Base-by-base conservation (phyloP, 1,284 basidiomycete genomes). In the Ustilago curta region DNA sequence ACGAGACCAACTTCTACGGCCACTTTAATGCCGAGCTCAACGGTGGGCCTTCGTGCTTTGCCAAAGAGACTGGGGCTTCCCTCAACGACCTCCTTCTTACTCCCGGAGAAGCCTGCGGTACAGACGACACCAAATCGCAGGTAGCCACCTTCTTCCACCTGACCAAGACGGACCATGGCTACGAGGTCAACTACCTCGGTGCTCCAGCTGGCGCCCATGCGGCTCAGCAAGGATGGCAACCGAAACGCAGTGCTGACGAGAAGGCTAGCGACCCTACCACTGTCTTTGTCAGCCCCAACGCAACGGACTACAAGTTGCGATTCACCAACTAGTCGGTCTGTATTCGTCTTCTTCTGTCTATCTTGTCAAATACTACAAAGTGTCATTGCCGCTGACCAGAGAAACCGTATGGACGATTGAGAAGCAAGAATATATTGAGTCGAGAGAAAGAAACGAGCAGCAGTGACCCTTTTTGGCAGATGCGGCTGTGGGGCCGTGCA, bases 291-390 rank as follows among this genome's bases (percentile, higher is more conserved):
- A 31, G 44, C 25, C 43, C 18, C 8, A 55, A 21, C 45, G 21
- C n/a, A 25, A 61, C 43, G 8, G 44, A 32, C 4, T 54, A 54
- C 45, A 40, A 42, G 51, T 39, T 61, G 25, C 59, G 43, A 18
- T 55, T 62, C 45, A 53, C n/a, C 14, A 44, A 55, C 51, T 60
- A 59, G 29, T n/a, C n/a, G n/a, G n/a, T n/a, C n/a, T n/a, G n/a
- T n/a, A n/a, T n/a, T n/a, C n/a, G n/a, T n/a, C n/a, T n/a, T n/a
- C n/a, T n/a, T n/a, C n/a, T n/a, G n/a, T n/a, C n/a, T n/a, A n/a
- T n/a, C n/a, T n/a, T n/a, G n/a, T n/a, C n/a, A n/a, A n/a, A n/a
- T n/a, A n/a, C n/a, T n/a, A n/a, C n/a, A n/a, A n/a, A n/a, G n/a
- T n/a, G n/a, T n/a, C n/a, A n/a, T n/a, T n/a, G n/a, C n/a, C n/a